phyloP scores from a whole-genome alignment of 2,329 filamentous ascomycete genomes.

The Fusarium sp. region DNA sequence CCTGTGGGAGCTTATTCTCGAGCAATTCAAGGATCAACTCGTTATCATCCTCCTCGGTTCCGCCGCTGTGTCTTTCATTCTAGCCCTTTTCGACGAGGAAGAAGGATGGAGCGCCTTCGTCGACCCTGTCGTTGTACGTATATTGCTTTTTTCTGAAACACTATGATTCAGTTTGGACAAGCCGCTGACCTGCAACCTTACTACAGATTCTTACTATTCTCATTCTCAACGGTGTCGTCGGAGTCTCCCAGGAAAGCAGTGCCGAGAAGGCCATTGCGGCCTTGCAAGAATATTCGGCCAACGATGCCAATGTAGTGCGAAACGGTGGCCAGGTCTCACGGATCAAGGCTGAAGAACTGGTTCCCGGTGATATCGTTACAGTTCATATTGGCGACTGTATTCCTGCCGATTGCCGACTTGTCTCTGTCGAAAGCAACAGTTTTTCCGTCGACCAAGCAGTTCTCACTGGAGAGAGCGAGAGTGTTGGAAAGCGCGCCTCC shows the following conservation, averaged over 20 bases:
- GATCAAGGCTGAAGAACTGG: constrained; percentile 95
- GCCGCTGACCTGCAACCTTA: constrained; percentile 10
- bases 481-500: constrained; percentile 84
- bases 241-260: constrained; percentile 98
- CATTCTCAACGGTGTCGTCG: constrained; percentile 95
- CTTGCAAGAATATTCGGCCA: constrained; percentile 98
- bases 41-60: constrained; percentile 95
- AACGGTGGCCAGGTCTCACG: constrained; percentile 80
- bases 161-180: constrained; percentile 4
- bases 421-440: constrained; percentile 95
- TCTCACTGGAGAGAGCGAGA: constrained; percentile 96
- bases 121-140: constrained; percentile 89
- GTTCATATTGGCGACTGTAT: constrained; percentile 92
- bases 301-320: constrained; percentile 93
- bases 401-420: constrained; percentile 90
- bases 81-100: constrained; percentile 92
- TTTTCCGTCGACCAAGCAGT: constrained; percentile 98
- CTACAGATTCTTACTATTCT: constrained; percentile 92
- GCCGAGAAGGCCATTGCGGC: constrained; percentile 98
- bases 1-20: constrained; percentile 94
- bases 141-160: neutral
- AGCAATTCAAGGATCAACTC: constrained; percentile 99
- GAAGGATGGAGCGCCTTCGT: constrained; percentile 98
- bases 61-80: constrained; percentile 90
- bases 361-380: constrained; percentile 91